Evolutionary conservation across 139 green algal genomes (phyloP).

Genomic region (Micromonas pusilla): DNA sequence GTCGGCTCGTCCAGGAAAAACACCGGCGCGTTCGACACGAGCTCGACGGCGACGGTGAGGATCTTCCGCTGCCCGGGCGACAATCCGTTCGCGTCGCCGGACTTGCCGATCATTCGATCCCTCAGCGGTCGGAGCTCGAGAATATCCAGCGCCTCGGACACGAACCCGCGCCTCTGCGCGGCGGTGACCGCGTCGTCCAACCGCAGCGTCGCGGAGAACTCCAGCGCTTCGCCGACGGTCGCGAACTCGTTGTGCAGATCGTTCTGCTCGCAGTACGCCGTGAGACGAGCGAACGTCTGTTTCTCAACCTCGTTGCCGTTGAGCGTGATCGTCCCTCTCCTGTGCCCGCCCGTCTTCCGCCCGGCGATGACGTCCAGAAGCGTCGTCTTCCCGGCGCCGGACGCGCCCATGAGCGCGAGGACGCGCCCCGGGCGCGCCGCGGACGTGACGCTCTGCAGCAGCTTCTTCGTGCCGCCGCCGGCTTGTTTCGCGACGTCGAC

Average conservation of each 20-base stretch:
- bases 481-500: background rate
- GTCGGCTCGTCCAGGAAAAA: slow-evolving; percentile 55
- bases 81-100: slow-evolving; percentile 16
- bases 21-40: slow-evolving; percentile 67
- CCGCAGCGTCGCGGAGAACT: slow-evolving; percentile 29
- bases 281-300: slow-evolving; percentile 37
- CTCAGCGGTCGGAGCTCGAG: slow-evolving; percentile 32
- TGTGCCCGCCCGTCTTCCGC: slow-evolving; percentile 34
- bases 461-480: background rate
- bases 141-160: slow-evolving; percentile 32
- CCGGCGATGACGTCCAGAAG: slow-evolving; percentile 40
- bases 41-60: slow-evolving; percentile 85
- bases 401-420: slow-evolving; percentile 41
- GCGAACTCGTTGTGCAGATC: slow-evolving; percentile 41
- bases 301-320: slow-evolving; percentile 39
- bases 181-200: background rate
- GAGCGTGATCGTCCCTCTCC: slow-evolving; percentile 31
- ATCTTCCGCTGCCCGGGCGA: slow-evolving; percentile 79
- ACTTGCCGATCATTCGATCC: slow-evolving; percentile 28
- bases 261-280: slow-evolving; percentile 41
- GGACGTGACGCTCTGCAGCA: slow-evolving; percentile 34
- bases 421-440: slow-evolving; percentile 34
- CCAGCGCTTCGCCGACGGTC: slow-evolving; percentile 41
- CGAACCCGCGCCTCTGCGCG: background rate
- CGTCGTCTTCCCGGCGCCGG: slow-evolving; percentile 43